Base-by-base conservation (phyloP, 2,329 filamentous ascomycete genomes). In the Alternaria rosae region DNA sequence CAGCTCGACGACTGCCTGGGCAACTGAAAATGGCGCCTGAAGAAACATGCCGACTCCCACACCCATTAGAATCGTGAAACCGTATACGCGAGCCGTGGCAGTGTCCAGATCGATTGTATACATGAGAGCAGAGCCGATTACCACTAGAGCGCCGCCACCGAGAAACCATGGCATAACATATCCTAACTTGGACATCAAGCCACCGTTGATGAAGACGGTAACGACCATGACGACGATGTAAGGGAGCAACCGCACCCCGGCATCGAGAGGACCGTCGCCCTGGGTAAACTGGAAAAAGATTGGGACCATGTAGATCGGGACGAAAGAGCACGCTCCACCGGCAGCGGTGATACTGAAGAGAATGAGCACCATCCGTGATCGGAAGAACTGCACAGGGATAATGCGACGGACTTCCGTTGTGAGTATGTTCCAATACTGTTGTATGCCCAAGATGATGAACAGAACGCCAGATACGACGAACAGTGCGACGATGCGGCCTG, bases 261-360 rank as follows among this genome's bases (percentile, higher is more conserved):
- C 56, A 1, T 66, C 35, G 7, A 77, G 17, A 3, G 73, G 42
- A 2, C n/a, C 20, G 25, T 76, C 72, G 8, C 62, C 63, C 6
- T 63, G 50, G 9, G 64, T 54, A 51, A 76, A 72, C 54, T 74
- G 69, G 66, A 77, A 78, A 52, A 62, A 72, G 10, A 75, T 55
- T 1, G 75, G 74, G 23, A 77, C 62, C 43, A 61, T 71, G 62
- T 72, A 76, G 48, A 74, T 57, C 7, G 54, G 54, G 12, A 51
- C 35, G 5, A 38, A 38, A 21, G 21, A 45, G 42, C 42, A 45
- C 17, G 42, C 21, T 45, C 42, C 42, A 15, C 17, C 42, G 17
- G 42, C 42, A 23, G 42, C 17, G 42, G 42, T 45, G 42, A 45
- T 23, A 10, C 17, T 23, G 42, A 45, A 45, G 6, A 45, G 42